Percentiles rank a stretch among this genome's conserved stretches.
Conservation (phyloP, 495 filamentous ascomycete genomes). For the Penicillium roqueforti region DNA sequence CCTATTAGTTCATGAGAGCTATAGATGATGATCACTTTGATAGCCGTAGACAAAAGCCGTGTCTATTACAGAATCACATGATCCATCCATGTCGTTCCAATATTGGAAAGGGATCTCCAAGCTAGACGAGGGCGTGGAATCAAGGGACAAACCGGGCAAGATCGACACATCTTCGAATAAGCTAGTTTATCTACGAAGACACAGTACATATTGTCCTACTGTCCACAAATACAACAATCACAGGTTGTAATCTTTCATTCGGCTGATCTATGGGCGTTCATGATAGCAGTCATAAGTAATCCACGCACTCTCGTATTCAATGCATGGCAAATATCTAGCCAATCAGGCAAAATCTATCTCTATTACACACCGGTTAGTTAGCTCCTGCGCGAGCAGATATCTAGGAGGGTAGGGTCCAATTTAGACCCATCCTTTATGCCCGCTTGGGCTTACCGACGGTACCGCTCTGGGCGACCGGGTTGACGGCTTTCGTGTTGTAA, state of each 20-base stretch:
- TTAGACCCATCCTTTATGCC: conserved; percentile 23
- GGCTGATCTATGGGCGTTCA: conserved; percentile 16
- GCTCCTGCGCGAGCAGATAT: neutral
- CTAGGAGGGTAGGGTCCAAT: neutral
- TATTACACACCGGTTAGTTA: conserved; percentile 16
- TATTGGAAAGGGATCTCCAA: neutral
- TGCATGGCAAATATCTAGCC: neutral
- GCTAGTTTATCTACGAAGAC: neutral
- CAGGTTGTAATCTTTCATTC: conserved; percentile 7
- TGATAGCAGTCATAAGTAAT: conserved; percentile 13
- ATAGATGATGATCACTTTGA: neutral
- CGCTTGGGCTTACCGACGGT: conserved; percentile 37
- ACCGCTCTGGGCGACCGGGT: conserved; percentile 30
- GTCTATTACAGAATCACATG: neutral
- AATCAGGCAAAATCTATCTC: conserved; percentile 22
- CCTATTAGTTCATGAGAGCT: no score
- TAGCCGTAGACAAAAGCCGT: neutral
- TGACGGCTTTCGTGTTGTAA: conserved; percentile 31
- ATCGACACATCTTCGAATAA: neutral
- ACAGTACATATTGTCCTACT: neutral
- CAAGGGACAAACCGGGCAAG: neutral
- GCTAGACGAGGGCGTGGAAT: neutral
- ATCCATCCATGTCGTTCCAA: neutral
- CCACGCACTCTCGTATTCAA: neutral
- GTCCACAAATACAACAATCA: neutral